Evolutionary conservation across 257 asterid genomes (phyloP).

Genomic region (Nyctanthes arbortristis): DNA sequence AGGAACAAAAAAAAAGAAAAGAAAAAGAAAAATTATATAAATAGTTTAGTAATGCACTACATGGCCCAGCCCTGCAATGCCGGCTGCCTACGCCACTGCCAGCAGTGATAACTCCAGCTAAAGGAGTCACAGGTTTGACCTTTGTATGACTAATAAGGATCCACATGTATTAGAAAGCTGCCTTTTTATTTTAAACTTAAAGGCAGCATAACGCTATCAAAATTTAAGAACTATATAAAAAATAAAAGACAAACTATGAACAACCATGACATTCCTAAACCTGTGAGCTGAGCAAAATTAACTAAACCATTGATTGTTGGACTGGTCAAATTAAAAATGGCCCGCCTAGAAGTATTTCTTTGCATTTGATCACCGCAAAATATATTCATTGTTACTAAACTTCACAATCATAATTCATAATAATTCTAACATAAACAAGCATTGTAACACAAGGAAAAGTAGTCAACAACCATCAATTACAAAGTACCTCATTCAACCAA

Average conservation of each 20-base stretch:
- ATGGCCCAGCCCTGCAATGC: too few species aligned
- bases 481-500: slow-evolving; percentile 94
- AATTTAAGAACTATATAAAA: slow-evolving; percentile 8
- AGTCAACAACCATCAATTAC: neutral
- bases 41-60: neutral
- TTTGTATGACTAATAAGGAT: slow-evolving; percentile 1
- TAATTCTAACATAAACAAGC: neutral
- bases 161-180: neutral
- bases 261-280: neutral
- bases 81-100: neutral
- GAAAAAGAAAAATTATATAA: neutral
- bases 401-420: too few species aligned
- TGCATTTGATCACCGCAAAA: too few species aligned
- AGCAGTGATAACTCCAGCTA: neutral
- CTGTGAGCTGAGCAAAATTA: neutral
- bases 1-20: too few species aligned
- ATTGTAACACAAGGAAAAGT: neutral
- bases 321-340: neutral
- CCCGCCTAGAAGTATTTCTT: too few species aligned
- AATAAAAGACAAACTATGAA: neutral
- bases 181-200: slow-evolving; percentile 2
- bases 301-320: neutral
- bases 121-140: slow-evolving; percentile 3
- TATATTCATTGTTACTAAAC: too few species aligned
- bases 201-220: neutral